Evolutionary conservation across 371 early-diverging fungal genomes (phyloP).

Genomic region (Zychaea mexicana): DNA sequence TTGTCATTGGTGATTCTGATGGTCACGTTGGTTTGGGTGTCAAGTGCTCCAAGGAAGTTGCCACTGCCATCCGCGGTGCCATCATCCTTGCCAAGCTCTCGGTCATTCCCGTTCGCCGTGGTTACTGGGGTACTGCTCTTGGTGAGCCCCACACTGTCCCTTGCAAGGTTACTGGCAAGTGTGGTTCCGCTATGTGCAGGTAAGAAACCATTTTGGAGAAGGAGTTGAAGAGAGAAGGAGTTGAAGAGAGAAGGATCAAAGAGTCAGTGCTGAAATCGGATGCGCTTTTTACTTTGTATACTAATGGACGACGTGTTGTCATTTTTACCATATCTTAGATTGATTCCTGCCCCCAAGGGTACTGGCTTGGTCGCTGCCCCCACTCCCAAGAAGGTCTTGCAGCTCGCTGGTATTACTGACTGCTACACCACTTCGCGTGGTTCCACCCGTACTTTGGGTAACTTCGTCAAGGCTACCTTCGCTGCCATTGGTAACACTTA

Average conservation of each 20-base stretch:
- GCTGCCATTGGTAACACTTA: constrained; percentile 98
- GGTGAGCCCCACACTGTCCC: constrained; percentile 99
- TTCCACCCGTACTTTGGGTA: constrained; percentile 90
- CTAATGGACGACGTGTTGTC: neutral
- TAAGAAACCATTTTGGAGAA: constrained; percentile 82
- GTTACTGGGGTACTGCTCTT: constrained; percentile 98
- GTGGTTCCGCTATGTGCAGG: constrained; percentile 96
- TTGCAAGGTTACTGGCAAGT: constrained; percentile 98
- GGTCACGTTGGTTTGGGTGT: constrained; percentile 99
- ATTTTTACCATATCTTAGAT: neutral
- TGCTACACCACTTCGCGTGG: constrained; percentile 97
- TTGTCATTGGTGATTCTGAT: constrained; percentile 97
- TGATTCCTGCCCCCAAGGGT: constrained; percentile 82
- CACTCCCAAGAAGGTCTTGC: constrained; percentile 96
- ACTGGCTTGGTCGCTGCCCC: constrained; percentile 99
- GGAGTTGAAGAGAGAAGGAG: neutral
- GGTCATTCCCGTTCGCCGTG: constrained; percentile 98
- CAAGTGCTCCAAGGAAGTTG: constrained; percentile 99
- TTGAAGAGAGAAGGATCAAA: neutral
- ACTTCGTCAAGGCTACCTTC: constrained; percentile 99
- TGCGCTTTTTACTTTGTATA: too few species aligned
- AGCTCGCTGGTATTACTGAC: constrained; percentile 99
- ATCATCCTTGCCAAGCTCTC: constrained; percentile 98
- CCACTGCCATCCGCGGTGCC: constrained; percentile 98
- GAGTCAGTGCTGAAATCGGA: neutral